Percentiles rank a stretch among this genome's conserved stretches.
Conservation (phyloP, 1,139 yeast genomes). For the Hanseniaspora gamundiae region DNA sequence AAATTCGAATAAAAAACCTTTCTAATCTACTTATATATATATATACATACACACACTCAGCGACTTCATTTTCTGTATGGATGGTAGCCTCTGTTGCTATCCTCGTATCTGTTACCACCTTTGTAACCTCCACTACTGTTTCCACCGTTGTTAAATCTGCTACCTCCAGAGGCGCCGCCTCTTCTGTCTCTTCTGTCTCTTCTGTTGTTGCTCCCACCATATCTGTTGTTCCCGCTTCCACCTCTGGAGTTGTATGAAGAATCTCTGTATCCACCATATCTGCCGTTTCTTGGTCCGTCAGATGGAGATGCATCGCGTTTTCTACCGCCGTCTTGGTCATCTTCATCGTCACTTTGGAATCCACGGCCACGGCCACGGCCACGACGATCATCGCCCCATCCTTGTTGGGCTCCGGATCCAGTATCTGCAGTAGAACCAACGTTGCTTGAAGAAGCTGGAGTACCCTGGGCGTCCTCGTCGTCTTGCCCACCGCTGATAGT, state of each 20-base stretch:
- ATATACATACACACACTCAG: no score
- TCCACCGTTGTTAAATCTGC: slow-evolving; percentile 13
- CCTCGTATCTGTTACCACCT: slow-evolving; percentile 9
- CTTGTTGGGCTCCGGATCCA: slow-evolving; percentile 12
- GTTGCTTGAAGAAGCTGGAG: no score
- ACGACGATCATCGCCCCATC: slow-evolving; percentile 15
- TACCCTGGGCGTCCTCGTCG: slow-evolving; percentile 8
- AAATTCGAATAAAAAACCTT: no score
- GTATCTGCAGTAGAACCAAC: slow-evolving; percentile 6
- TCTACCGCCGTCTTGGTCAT: slow-evolving; percentile 10
- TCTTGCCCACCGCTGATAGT: slow-evolving; percentile 20
- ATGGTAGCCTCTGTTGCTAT: slow-evolving; percentile 18
- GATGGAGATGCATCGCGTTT: background rate
- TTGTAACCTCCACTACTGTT: slow-evolving; percentile 8
- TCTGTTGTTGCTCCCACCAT: slow-evolving; percentile 12
- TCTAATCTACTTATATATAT: no score
- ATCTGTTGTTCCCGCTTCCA: slow-evolving; percentile 11
- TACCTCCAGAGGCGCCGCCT: slow-evolving; percentile 8
- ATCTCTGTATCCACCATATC: slow-evolving; percentile 2
- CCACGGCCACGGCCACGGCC: slow-evolving; percentile 14
- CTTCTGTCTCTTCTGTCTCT: slow-evolving; percentile 9
- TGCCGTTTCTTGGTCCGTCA: background rate
- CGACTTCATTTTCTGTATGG: slow-evolving; percentile 19
- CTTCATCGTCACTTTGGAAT: slow-evolving; percentile 10
- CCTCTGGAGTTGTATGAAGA: slow-evolving; percentile 3